A percentile compares a stretch with the other conserved stretches of the same genome.
These are phyloP conservation scores for Pseudisothecium myosuroides DNA, from an alignment of 225 moss, liverwort and hornwort species.

Conservation along the genomic window DNA sequence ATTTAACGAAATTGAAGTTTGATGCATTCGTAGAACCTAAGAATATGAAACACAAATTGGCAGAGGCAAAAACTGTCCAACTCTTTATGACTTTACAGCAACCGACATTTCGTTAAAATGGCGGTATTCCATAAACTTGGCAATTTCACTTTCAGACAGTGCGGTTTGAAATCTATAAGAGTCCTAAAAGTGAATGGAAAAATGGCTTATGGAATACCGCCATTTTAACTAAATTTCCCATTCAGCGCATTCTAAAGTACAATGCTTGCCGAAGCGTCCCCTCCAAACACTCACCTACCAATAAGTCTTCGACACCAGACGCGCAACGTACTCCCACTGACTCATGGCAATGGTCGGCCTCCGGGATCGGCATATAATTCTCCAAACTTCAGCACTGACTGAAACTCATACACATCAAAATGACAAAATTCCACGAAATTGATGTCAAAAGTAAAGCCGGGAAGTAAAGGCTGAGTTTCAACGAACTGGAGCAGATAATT, in stretches of 20 bases:
- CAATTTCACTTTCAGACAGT: too few relatives aligned
- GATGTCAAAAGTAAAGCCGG: not conserved
- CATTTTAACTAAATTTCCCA: too few relatives aligned
- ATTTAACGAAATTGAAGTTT: not conserved
- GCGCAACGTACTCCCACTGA: not conserved
- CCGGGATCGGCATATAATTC: too few relatives aligned
- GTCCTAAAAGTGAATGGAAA: too few relatives aligned
- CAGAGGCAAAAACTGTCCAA: not conserved
- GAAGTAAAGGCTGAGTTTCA: not conserved
- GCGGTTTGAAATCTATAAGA: too few relatives aligned
- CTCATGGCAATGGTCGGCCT: not conserved
- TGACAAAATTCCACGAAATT: not conserved
- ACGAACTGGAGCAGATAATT: not conserved
- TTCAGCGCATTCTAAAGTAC: not conserved
- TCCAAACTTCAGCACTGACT: not conserved
- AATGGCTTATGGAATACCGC: too few relatives aligned
- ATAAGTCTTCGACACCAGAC: not conserved
- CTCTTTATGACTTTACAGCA: not conserved
- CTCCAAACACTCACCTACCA: not conserved
- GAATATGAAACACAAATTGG: not conserved
- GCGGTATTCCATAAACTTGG: too few relatives aligned
- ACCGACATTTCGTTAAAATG: too few relatives aligned
- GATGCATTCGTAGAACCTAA: not conserved
- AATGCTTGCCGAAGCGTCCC: not conserved
- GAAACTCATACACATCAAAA: not conserved